Conservation (phyloP, 208 protist species). For the Acanthamoeba castellanii region DNA sequence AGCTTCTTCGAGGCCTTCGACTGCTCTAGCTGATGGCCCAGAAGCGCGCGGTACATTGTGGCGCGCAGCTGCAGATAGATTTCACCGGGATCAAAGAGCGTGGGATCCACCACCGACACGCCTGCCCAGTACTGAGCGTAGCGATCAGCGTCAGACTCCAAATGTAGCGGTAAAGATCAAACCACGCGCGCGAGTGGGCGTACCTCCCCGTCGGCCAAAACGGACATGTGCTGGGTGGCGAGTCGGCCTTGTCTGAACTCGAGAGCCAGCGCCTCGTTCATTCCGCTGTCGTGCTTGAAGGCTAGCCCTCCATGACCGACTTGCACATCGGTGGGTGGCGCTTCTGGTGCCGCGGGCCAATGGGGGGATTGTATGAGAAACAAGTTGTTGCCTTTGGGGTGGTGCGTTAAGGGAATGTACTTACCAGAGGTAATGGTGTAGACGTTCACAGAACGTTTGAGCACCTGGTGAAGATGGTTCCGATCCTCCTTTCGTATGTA, state of each 20-base stretch:
- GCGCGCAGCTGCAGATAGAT: neutral
- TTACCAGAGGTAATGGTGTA: neutral
- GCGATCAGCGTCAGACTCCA: neutral
- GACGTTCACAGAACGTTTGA: neutral
- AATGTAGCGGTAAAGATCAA: neutral
- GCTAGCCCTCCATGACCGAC: neutral
- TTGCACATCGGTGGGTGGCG: neutral
- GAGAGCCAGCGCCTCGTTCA: neutral
- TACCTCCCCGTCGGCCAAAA: neutral
- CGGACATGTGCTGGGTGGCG: neutral
- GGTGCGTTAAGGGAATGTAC: neutral
- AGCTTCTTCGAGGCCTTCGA: neutral
- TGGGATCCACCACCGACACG: neutral
- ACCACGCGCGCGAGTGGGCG: neutral
- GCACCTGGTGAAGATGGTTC: neutral
- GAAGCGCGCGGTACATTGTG: neutral
- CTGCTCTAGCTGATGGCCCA: conserved; percentile 4
- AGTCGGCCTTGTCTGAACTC: neutral
- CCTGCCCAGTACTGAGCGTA: neutral
- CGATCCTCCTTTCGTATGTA: neutral
- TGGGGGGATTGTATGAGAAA: neutral
- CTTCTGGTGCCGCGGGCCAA: neutral
- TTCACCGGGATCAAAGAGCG: neutral
- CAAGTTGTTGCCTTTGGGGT: too few species aligned
- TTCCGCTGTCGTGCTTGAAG: conserved; percentile 11